Evolutionary conservation across 805 yeast species (phyloP).

Genomic region (Candida sanyiensis): DNA sequence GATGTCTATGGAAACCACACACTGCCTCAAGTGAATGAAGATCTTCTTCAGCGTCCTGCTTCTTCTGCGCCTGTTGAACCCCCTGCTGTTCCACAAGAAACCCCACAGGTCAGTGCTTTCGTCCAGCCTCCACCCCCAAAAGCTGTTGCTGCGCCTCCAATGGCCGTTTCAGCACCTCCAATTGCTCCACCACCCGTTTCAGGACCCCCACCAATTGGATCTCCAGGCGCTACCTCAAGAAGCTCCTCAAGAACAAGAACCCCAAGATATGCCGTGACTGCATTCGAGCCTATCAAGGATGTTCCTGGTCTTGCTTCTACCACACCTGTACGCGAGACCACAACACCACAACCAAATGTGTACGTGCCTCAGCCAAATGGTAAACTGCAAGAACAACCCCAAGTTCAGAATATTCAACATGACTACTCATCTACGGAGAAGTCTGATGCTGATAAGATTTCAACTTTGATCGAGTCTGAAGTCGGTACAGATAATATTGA

Average conservation of each 20-base stretch:
- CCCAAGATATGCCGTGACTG: constrained; percentile 5
- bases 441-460: constrained; percentile 1
- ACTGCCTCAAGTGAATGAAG: neutral
- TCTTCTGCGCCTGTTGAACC: too few relatives aligned
- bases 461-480: constrained; percentile 1
- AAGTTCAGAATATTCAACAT: too few relatives aligned
- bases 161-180: neutral
- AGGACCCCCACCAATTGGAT: neutral
- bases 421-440: neutral
- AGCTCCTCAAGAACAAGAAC: constrained; percentile 6
- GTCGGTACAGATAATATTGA: neutral
- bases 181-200: neutral
- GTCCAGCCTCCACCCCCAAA: neutral
- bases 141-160: neutral
- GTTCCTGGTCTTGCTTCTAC: neutral
- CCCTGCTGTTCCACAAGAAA: too few relatives aligned
- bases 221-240: constrained; percentile 4
- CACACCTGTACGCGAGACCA: neutral
- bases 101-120: too few relatives aligned
- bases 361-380: too few relatives aligned
- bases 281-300: constrained; percentile 2
- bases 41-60: neutral
- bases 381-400: too few relatives aligned
- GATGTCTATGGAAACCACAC: neutral
- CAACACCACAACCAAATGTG: too few relatives aligned